These are phyloP conservation scores for Coleophoma eucalyptorum DNA, from an alignment of 2,329 filamentous ascomycete genomes.

Conservation along the genomic window DNA sequence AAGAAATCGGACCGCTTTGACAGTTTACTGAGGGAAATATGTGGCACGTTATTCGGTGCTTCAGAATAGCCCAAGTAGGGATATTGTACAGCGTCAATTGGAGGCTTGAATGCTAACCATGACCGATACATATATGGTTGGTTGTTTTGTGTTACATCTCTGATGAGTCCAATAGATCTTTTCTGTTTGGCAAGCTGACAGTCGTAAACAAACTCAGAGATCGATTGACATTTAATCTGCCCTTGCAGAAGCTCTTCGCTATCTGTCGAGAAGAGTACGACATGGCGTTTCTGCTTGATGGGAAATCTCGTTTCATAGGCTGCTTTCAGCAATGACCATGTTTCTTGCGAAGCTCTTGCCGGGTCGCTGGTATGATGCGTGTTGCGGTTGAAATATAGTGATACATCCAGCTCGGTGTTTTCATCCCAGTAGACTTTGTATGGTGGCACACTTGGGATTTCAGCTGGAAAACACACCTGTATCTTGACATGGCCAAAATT, in stretches of 20 bases:
- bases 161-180: constrained; percentile 12
- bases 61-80: constrained; percentile 32
- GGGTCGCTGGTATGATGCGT: constrained; percentile 37
- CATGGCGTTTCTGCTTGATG: constrained; percentile 10
- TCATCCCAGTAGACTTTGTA: constrained; percentile 24
- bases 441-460: constrained; percentile 11
- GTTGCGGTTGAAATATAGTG: not conserved
- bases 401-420: constrained; percentile 14
- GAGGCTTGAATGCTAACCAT: constrained; percentile 41
- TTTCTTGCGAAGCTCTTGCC: constrained; percentile 24
- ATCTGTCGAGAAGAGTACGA: constrained; percentile 14
- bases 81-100: constrained; percentile 32
- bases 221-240: not conserved
- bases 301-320: constrained; percentile 17
- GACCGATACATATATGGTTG: constrained; percentile 32
- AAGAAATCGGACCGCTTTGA: constrained; percentile 58
- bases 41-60: constrained; percentile 40
- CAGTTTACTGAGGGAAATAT: constrained; percentile 45
- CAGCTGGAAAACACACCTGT: constrained; percentile 14
- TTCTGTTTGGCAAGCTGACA: not conserved
- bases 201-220: not conserved
- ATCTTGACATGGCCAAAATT: constrained; percentile 21
- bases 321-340: constrained; percentile 13
- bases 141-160: constrained; percentile 13
- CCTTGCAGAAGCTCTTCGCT: not conserved